These are phyloP conservation scores for Sphagnum tenellum DNA, from an alignment of 225 moss, liverwort and hornwort species.

Conservation along the genomic window DNA sequence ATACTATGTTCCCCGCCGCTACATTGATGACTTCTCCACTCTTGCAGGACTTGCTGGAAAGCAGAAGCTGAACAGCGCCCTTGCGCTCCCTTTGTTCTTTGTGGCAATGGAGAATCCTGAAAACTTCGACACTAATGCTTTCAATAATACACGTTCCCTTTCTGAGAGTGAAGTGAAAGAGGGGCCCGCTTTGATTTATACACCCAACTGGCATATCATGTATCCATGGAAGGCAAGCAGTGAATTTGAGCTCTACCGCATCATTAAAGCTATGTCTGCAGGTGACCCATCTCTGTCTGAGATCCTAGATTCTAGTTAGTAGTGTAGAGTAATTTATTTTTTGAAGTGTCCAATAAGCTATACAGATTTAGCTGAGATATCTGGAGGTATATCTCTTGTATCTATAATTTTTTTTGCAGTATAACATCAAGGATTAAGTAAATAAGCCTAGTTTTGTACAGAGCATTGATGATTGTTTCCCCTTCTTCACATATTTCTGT, in stretches of 20 bases:
- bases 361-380: too few species aligned
- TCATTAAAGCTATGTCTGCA: constrained; percentile 69
- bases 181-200: constrained; percentile 53
- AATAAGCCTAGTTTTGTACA: too few species aligned
- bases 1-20: constrained; percentile 60
- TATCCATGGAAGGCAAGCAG: constrained; percentile 62
- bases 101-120: constrained; percentile 60
- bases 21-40: constrained; percentile 53
- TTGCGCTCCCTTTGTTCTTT: constrained; percentile 75
- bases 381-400: too few species aligned
- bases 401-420: too few species aligned
- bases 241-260: constrained; percentile 55
- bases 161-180: constrained; percentile 38
- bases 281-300: constrained; percentile 70
- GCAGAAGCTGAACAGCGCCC: constrained; percentile 57
- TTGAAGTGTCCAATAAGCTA: too few species aligned
- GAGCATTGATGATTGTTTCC: too few species aligned
- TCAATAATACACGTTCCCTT: constrained; percentile 42
- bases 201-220: constrained; percentile 52
- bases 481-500: too few species aligned
- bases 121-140: constrained; percentile 48
- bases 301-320: constrained; percentile 45
- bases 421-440: too few species aligned
- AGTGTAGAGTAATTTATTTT: neutral
- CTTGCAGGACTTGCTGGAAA: constrained; percentile 55